These are phyloP conservation scores for Ceratorhiza oryzae-sativae DNA, from an alignment of 1,284 basidiomycete genomes.

Conservation along the genomic window DNA sequence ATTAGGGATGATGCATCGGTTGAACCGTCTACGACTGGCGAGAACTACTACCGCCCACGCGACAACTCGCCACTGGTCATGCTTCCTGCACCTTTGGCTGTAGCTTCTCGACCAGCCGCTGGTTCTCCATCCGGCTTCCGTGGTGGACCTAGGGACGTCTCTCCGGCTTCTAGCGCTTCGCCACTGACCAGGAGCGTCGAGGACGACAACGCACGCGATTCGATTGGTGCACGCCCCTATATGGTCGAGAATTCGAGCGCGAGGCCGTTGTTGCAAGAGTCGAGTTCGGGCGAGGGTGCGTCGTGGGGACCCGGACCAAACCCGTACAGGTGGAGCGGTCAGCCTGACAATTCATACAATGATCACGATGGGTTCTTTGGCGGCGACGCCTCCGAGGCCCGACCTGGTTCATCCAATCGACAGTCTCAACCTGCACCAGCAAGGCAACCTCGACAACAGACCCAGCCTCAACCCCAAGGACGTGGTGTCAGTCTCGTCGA, in stretches of 20 bases:
- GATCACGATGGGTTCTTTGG: conserved; percentile 38
- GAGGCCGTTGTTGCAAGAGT: conserved; percentile 34
- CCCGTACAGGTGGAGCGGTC: conserved; percentile 29
- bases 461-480: conserved; percentile 4
- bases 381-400: not conserved
- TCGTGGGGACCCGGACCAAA: conserved; percentile 32
- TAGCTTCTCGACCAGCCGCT: conserved; percentile 20
- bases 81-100: conserved; percentile 32
- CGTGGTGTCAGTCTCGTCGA: conserved; percentile 35
- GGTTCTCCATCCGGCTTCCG: conserved; percentile 1
- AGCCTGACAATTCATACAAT: conserved; percentile 7
- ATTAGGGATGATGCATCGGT: conserved; percentile 24
- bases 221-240: not conserved
- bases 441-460: not conserved
- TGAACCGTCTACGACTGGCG: conserved; percentile 19
- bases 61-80: conserved; percentile 34
- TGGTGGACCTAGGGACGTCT: conserved; percentile 23
- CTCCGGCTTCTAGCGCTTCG: conserved; percentile 16
- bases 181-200: conserved; percentile 24
- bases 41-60: conserved; percentile 23
- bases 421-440: conserved; percentile 1
- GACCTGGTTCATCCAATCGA: not conserved
- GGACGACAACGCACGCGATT: not conserved
- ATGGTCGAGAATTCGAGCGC: conserved; percentile 14
- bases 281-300: conserved; percentile 24